A percentile compares a stretch with the other conserved stretches of the same genome.
Evolutionary conservation across 306 rosid genomes (phyloP).

Genomic region (Begonia peltatifolia): DNA sequence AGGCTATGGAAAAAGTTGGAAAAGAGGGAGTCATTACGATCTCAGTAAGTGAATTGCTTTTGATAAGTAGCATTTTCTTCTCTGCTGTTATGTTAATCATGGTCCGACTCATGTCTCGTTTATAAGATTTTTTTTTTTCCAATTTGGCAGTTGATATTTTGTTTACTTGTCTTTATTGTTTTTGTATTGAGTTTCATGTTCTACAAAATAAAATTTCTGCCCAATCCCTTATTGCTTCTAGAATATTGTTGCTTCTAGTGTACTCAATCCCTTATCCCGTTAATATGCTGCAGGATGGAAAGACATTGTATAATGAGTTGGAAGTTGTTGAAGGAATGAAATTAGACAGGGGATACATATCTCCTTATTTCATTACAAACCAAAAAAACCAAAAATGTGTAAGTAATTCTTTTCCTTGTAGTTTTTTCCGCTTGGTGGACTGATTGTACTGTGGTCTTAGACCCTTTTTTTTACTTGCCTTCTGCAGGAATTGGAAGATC

Average conservation of each 20-base stretch:
- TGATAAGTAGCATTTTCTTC: background rate
- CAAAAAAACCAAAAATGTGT: conserved; percentile 93
- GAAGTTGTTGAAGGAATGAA: conserved; percentile 99
- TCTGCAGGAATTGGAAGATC: conserved; percentile 78
- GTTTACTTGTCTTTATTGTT: background rate
- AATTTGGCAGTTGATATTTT: background rate
- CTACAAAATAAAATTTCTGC: background rate
- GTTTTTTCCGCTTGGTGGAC: background rate
- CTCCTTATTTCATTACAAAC: conserved; percentile 87
- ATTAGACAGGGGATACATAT: conserved; percentile 91
- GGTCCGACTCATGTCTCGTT: too few species aligned
- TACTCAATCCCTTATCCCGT: background rate
- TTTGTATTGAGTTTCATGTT: background rate
- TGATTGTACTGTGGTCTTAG: background rate
- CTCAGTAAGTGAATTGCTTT: conserved; percentile 33
- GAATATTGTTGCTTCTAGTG: too few species aligned
- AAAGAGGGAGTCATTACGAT: conserved; percentile 95
- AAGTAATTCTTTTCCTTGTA: conserved; percentile 16
- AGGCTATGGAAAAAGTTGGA: conserved; percentile 98
- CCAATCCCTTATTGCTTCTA: too few species aligned
- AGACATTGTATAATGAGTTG: conserved; percentile 76
- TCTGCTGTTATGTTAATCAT: background rate
- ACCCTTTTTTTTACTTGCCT: background rate
- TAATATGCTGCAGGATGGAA: conserved; percentile 64
- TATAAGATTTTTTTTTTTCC: background rate